These are phyloP conservation scores for Vitis hybrid DNA, from an alignment of 177 flowering plant genomes.

Conservation along the genomic window DNA sequence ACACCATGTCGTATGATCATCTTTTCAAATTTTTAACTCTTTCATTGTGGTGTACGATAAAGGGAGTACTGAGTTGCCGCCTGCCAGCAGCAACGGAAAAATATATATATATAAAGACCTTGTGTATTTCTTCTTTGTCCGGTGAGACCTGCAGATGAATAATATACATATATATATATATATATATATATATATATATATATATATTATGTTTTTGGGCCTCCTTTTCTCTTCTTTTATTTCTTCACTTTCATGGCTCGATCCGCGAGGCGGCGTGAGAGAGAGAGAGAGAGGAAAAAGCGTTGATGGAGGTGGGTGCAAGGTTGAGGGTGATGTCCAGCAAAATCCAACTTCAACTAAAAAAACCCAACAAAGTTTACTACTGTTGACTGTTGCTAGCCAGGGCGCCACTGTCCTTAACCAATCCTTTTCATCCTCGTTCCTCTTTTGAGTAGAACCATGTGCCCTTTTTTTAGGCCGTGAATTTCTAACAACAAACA, in stretches of 20 bases:
- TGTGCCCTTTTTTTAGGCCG: neutral
- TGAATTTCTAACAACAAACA: constrained; percentile 5
- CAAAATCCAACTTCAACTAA: constrained; percentile 12
- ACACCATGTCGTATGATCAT: too few species aligned
- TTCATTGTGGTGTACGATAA: constrained; percentile 16
- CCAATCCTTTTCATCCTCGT: neutral
- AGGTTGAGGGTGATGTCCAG: constrained; percentile 11
- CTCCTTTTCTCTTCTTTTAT: neutral
- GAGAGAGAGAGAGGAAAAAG: neutral
- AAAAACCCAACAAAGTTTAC: neutral
- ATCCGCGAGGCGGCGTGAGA: constrained; percentile 9
- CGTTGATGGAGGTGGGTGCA: neutral
- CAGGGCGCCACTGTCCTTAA: too few species aligned
- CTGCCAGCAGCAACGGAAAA: neutral
- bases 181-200: too few species aligned
- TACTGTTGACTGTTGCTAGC: neutral
- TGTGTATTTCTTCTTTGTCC: neutral
- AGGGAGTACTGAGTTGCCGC: constrained; percentile 1
- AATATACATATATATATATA: too few species aligned
- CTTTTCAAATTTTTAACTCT: neutral
- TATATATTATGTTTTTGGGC: neutral
- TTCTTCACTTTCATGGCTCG: constrained; percentile 8
- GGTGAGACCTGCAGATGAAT: neutral
- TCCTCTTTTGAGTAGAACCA: constrained; percentile 5
- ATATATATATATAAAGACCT: neutral